Evolutionary conservation across 768 basidiomycete species (phyloP).

Genomic region (Hortiboletus campestris): DNA sequence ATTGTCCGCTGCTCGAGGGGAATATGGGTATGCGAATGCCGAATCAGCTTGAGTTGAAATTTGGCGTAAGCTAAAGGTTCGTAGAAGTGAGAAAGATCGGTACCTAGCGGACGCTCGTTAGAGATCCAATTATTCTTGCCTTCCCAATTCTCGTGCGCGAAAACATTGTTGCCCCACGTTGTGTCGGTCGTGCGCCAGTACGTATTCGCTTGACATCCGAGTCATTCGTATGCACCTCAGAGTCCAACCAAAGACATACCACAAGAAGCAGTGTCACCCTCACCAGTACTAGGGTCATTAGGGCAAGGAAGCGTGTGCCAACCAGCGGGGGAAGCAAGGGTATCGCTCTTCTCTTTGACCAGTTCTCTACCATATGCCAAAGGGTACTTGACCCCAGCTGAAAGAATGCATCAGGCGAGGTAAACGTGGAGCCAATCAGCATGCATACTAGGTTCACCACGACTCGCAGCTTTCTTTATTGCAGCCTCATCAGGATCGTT

Average conservation of each 20-base stretch:
- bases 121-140: conserved; percentile 61
- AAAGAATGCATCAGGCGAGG: background rate
- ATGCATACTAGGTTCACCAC: conserved; percentile 17
- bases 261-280: conserved; percentile 8
- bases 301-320: conserved; percentile 84
- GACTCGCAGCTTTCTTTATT: conserved; percentile 14
- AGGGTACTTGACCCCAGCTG: conserved; percentile 5
- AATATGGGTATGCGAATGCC: conserved; percentile 73
- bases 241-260: conserved; percentile 2
- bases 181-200: conserved; percentile 69
- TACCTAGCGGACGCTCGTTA: conserved; percentile 78
- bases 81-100: background rate
- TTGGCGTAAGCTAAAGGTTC: background rate
- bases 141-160: conserved; percentile 93
- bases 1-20: conserved; percentile 56
- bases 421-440: background rate
- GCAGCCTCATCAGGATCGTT: conserved; percentile 76
- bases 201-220: conserved; percentile 22
- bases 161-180: conserved; percentile 89
- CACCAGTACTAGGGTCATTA: conserved; percentile 54
- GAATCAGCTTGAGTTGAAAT: conserved; percentile 5
- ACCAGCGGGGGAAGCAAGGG: conserved; percentile 78
- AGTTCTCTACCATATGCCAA: conserved; percentile 30
- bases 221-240: background rate
- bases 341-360: conserved; percentile 69